Evolutionary conservation across 2,329 filamentous ascomycete species (phyloP).

Genomic region (Pseudogymnoascus sp.): DNA sequence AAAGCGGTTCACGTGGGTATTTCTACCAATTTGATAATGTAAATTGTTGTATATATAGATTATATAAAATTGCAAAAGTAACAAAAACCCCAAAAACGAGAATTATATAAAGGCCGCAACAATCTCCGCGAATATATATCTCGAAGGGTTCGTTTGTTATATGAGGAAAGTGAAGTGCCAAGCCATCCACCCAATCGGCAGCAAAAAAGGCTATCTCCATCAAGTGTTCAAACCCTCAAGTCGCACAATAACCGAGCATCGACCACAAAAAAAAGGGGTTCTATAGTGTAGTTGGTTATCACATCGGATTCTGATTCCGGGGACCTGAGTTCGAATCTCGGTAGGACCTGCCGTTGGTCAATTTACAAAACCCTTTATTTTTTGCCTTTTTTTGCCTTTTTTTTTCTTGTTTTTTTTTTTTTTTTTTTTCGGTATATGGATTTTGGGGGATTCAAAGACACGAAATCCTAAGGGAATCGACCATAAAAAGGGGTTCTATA

Average conservation of each 20-base stretch:
- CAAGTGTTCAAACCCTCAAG: neutral
- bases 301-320: constrained; percentile 1
- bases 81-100: neutral
- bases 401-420: neutral
- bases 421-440: neutral
- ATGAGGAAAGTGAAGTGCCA: neutral
- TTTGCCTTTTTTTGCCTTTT: neutral
- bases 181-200: neutral
- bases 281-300: constrained; percentile 1
- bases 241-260: neutral
- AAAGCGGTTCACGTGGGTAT: too few relatives aligned
- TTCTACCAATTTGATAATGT: neutral
- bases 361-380: neutral
- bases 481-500: neutral
- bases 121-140: neutral
- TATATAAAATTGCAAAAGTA: neutral
- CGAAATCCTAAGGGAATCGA: neutral
- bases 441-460: too few relatives aligned
- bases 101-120: neutral
- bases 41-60: neutral
- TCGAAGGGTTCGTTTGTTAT: neutral
- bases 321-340: constrained; percentile 1
- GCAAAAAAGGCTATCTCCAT: neutral
- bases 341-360: neutral
- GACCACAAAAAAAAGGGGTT: neutral